These are phyloP conservation scores for Vinca minor DNA, from an alignment of 257 asterid genomes.

Conservation along the genomic window DNA sequence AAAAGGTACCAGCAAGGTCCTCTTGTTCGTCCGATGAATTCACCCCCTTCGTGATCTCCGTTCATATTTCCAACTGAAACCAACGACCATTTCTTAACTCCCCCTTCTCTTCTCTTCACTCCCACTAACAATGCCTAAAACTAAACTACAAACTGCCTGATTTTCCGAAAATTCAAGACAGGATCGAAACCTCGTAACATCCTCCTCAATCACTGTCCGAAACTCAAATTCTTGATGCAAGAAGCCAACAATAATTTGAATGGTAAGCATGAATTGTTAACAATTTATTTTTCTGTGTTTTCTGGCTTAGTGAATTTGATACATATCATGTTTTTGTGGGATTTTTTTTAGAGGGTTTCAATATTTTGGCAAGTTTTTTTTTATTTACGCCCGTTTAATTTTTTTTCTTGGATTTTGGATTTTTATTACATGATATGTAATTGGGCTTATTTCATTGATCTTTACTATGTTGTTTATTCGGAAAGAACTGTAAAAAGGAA, in stretches of 20 bases:
- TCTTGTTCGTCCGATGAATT: conserved; percentile 12
- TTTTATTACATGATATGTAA: no score
- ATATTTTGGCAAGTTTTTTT: neutral
- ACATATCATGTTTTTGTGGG: no score
- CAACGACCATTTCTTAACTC: conserved; percentile 17
- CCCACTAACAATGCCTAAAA: conserved; percentile 4
- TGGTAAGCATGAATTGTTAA: conserved; percentile 2
- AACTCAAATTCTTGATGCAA: neutral
- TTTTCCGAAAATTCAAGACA: no score
- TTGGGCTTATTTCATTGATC: neutral
- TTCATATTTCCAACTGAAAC: conserved; percentile 11
- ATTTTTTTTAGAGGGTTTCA: neutral
- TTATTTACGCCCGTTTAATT: no score
- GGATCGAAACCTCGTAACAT: neutral
- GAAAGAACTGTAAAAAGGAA: neutral
- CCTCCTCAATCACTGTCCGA: conserved; percentile 3
- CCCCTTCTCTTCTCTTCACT: neutral
- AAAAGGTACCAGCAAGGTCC: conserved; percentile 14
- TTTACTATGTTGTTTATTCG: neutral
- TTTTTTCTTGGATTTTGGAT: neutral
- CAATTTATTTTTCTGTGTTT: neutral
- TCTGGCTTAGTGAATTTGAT: no score
- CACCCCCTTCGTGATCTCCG: conserved; percentile 14
- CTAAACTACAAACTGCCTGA: neutral
- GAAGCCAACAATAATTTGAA: neutral